Base-by-base conservation (phyloP, 805 yeast species). In the Kodamaea neixiangensis region DNA sequence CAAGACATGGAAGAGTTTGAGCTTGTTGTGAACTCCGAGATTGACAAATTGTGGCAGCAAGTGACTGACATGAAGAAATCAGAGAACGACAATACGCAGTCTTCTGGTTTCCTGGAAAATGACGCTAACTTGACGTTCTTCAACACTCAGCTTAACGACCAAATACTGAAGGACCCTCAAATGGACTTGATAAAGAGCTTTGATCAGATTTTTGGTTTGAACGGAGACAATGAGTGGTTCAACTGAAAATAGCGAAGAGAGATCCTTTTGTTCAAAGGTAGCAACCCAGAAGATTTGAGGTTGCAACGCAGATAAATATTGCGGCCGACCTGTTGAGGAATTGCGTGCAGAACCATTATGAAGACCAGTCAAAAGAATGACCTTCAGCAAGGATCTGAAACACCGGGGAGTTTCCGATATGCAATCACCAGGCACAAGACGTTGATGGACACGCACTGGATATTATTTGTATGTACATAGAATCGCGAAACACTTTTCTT, bases 1-100 rank as follows among this genome's bases (percentile, higher is more conserved):
- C 41, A 37, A 11, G 55, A 46, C 21, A 14, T 51, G 13, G 62
- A 58, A 14, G 64, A 57, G 2, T 48, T 55, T 29, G 50, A 53
- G 17, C 54, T 58, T 37, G 50, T 63, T 11, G 62, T 65, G 17
- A 65, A 66, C 51, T 59, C 55, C 9, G 73, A 70, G 38, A 62
- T 71, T 42, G 76, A 72, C 50, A 61, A 65, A 33, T 58, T 71
- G 46, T 72, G 77, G 77, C 51, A 53, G 35, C 69, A 68, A 50
- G 63, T 71, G 56, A 61, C 58, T 9, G 56, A 59, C 17, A 57
- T 57, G 61, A 64, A 62, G 48, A 53, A 56, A 37, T 62, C 62
- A 6, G 45, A 42, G 21, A 7, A 42, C 5, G 33, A 21, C 7
- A 40, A 17, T 19, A 5, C 29, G 3, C 21, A 15, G 31, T 14